Evolutionary conservation across 164 flowering plant genomes (phyloP).

Genomic region (Pachysandra terminalis): DNA sequence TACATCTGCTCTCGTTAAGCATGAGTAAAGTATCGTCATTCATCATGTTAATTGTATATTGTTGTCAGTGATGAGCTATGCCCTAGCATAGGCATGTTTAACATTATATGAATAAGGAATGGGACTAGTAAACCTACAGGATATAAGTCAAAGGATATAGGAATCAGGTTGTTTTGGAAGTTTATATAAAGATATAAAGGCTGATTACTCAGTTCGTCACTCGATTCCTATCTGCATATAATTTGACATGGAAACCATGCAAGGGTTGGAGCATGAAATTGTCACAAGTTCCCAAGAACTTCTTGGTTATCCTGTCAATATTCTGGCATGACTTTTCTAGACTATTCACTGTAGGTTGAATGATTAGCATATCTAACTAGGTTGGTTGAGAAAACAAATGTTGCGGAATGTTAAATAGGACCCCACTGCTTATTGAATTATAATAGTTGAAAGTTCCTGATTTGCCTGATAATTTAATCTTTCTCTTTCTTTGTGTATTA

Average conservation of each 20-base stretch:
- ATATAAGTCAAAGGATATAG: neutral
- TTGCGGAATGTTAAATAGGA: too few species aligned
- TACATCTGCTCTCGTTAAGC: conserved; percentile 12
- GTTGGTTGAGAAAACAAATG: too few species aligned
- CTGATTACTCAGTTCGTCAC: neutral
- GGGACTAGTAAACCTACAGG: neutral
- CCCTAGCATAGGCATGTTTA: neutral
- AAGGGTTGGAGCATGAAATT: neutral
- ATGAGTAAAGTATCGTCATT: neutral
- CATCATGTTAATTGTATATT: neutral
- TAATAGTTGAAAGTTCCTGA: neutral
- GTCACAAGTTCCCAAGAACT: neutral
- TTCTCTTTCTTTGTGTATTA: too few species aligned
- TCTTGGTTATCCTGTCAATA: neutral
- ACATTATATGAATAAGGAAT: neutral
- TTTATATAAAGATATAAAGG: neutral
- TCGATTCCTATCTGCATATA: neutral
- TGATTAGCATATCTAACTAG: too few species aligned
- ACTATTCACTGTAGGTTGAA: too few species aligned
- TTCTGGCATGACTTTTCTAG: too few species aligned
- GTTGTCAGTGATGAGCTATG: neutral
- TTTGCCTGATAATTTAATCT: neutral
- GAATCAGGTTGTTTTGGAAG: neutral
- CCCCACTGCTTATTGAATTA: neutral
- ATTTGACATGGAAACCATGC: neutral